Evolutionary conservation across 2,329 filamentous ascomycete species (phyloP).

Genomic region (Alternaria brassicae): DNA sequence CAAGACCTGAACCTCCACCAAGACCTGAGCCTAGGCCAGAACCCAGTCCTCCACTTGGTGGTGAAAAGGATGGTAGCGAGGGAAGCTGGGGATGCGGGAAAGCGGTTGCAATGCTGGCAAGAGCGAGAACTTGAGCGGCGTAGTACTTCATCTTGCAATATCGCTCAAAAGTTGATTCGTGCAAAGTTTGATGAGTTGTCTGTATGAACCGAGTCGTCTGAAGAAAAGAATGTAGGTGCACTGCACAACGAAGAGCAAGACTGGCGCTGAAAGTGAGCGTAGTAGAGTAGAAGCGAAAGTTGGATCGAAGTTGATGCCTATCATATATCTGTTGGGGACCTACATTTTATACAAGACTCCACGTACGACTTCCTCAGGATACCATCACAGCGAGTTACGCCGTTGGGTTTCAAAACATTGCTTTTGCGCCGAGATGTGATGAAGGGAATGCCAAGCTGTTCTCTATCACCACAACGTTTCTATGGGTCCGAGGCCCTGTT

Average conservation of each 20-base stretch:
- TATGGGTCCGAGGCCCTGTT: not conserved
- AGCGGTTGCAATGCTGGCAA: conserved; percentile 33
- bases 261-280: not conserved
- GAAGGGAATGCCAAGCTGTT: not conserved
- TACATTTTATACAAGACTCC: not conserved
- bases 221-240: conserved; percentile 26
- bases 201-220: not conserved
- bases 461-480: not conserved
- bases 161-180: not conserved
- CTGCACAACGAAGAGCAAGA: conserved; percentile 24
- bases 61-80: conserved; percentile 19
- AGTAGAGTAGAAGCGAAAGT: conserved; percentile 10
- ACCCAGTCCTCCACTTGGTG: conserved; percentile 14
- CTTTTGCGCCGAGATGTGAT: not conserved
- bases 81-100: conserved; percentile 30
- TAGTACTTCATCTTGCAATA: conserved; percentile 37
- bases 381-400: not conserved
- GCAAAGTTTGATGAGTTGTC: not conserved
- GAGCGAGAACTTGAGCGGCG: conserved; percentile 22
- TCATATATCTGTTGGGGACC: not conserved
- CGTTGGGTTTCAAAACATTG: conserved; percentile 4
- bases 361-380: not conserved
- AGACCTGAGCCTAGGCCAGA: not conserved
- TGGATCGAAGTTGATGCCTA: conserved; percentile 12
- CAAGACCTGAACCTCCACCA: not conserved